Conservation (phyloP, 176 grass and related monocot genomes). For the Oryza officinalis region DNA sequence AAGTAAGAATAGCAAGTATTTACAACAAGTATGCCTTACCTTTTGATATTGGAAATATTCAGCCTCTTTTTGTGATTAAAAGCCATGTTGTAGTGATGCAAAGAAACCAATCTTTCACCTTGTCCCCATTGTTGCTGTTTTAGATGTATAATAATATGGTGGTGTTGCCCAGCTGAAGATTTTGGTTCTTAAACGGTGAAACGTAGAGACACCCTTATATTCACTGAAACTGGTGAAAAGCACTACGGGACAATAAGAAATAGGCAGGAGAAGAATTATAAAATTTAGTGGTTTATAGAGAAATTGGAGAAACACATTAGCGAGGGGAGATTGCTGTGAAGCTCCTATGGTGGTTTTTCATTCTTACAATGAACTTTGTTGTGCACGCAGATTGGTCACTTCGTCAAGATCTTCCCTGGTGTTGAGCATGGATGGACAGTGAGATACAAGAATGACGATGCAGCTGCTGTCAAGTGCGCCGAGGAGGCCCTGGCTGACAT, state of each 20-base stretch:
- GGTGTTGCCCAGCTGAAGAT: neutral
- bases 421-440: conserved; percentile 67
- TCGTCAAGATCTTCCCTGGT: conserved; percentile 72
- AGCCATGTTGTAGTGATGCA: neutral
- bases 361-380: neutral
- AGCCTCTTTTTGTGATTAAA: neutral
- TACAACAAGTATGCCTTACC: neutral
- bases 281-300: neutral
- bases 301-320: neutral
- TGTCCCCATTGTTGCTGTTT: neutral
- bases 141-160: neutral
- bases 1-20: too few species aligned
- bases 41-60: conserved; percentile 5
- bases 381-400: conserved; percentile 44
- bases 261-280: neutral
- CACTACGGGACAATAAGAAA: too few species aligned
- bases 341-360: neutral
- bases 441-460: conserved; percentile 51
- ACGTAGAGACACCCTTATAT: neutral
- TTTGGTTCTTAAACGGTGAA: neutral
- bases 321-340: neutral
- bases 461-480: conserved; percentile 47
- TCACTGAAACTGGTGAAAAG: neutral
- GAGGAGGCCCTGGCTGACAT: conserved; percentile 58
- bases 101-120: neutral